Evolutionary conservation across 2,329 filamentous ascomycete genomes (phyloP).

Genomic region (Fusarium bulbicola): DNA sequence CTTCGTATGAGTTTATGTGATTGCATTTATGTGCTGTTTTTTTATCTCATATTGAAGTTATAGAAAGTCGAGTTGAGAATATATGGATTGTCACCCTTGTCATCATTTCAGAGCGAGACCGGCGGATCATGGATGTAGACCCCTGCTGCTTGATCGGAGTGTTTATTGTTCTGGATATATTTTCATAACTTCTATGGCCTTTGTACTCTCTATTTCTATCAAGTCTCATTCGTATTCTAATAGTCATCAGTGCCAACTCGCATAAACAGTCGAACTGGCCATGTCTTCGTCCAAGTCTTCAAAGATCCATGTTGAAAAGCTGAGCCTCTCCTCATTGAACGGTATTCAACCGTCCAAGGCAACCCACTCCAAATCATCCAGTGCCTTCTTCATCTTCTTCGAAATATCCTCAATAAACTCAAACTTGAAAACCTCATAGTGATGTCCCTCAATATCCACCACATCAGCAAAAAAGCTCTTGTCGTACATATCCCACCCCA

Average conservation of each 20-base stretch:
- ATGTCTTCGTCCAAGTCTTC: background rate
- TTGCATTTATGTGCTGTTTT: fast-evolving
- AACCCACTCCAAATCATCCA: conserved; percentile 32
- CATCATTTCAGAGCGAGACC: conserved; percentile 5
- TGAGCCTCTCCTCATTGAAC: no score
- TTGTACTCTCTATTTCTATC: background rate
- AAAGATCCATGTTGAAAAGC: no score
- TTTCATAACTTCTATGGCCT: background rate
- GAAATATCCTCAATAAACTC: conserved; percentile 43
- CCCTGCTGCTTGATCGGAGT: background rate
- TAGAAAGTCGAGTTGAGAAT: background rate
- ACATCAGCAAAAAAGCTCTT: conserved; percentile 55
- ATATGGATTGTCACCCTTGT: background rate
- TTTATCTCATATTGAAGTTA: no score
- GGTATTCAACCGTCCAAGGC: background rate
- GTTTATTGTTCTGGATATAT: background rate
- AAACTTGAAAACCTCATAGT: conserved; percentile 58
- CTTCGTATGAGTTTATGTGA: background rate
- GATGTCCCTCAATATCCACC: conserved; percentile 61
- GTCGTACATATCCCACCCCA: conserved; percentile 62
- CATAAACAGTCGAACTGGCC: background rate
- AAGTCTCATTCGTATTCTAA: background rate
- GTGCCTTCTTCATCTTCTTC: conserved; percentile 32
- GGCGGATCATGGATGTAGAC: background rate
- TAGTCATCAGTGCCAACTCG: background rate